phyloP scores from a whole-genome alignment of 75 land plant genomes.

The Selaginella moellendorffii region DNA sequence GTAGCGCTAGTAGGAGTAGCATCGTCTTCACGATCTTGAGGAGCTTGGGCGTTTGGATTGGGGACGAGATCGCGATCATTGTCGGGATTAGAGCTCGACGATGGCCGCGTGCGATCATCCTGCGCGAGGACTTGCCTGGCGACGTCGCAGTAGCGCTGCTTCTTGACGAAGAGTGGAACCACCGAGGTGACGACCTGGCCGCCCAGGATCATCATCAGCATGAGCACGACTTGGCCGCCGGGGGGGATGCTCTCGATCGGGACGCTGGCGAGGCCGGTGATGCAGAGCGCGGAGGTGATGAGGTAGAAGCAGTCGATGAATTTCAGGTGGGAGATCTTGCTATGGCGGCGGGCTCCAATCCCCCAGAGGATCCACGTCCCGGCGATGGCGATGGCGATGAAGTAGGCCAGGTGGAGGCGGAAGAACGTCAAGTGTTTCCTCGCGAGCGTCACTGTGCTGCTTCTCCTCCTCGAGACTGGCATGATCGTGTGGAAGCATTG shows the following conservation, averaged over 20 bases:
- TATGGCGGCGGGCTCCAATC: neutral
- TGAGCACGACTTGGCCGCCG: constrained; percentile 31
- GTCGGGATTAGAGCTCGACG: no score
- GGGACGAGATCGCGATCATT: no score
- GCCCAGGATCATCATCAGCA: constrained; percentile 39
- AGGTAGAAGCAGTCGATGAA: constrained; percentile 42
- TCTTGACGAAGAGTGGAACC: constrained; percentile 15
- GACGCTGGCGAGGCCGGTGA: constrained; percentile 50
- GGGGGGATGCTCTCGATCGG: constrained; percentile 48
- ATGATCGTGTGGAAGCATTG: no score
- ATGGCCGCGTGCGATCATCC: no score
- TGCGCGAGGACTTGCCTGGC: no score
- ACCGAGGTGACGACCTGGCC: constrained; percentile 55
- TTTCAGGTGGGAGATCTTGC: neutral
- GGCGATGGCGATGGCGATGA: constrained; percentile 1
- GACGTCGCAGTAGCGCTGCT: constrained; percentile 13
- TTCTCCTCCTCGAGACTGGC: no score
- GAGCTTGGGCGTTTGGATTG: no score
- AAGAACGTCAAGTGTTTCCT: neutral
- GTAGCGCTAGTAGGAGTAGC: no score
- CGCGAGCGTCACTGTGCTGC: no score
- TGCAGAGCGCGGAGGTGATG: constrained; percentile 47
- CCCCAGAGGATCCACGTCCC: constrained; percentile 8
- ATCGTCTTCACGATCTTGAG: no score
- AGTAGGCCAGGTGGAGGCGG: constrained; percentile 14